These are phyloP conservation scores for Aureobasidium subglaciale DNA, from an alignment of 2,329 filamentous ascomycete species.

Conservation along the genomic window DNA sequence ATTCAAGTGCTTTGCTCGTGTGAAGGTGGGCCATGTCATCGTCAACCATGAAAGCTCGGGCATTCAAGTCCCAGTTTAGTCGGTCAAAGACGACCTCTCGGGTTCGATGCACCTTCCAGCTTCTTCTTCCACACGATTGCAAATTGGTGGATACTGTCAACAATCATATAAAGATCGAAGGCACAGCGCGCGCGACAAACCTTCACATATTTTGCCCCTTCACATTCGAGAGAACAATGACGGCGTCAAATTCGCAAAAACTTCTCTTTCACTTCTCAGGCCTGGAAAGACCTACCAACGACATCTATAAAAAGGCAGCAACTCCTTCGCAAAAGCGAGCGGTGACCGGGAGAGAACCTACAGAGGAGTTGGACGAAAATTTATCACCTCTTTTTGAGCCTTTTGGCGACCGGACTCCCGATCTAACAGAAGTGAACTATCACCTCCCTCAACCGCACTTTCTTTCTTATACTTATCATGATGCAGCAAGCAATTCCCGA, in stretches of 20 bases:
- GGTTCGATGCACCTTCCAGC: too few species aligned
- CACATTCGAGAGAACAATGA: background rate
- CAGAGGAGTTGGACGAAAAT: background rate
- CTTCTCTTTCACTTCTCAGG: slow-evolving; percentile 4
- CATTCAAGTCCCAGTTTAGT: too few species aligned
- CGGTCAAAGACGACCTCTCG: background rate
- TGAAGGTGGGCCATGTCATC: too few species aligned
- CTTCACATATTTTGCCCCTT: background rate
- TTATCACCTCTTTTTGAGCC: slow-evolving; percentile 10
- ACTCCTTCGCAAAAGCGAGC: background rate
- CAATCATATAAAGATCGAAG: background rate
- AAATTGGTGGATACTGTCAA: background rate
- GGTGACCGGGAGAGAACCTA: background rate
- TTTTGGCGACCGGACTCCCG: background rate
- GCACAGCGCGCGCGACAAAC: too few species aligned
- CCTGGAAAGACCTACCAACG: background rate
- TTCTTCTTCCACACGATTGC: background rate
- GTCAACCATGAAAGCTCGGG: too few species aligned
- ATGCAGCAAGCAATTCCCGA: background rate
- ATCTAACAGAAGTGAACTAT: background rate
- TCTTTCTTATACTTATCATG: background rate
- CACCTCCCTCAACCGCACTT: background rate
- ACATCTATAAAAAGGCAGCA: background rate
- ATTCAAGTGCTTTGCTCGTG: too few species aligned
- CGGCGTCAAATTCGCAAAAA: background rate